Percentiles rank a stretch among this genome's conserved stretches.
phyloP scores from a whole-genome alignment of 306 rosid genomes.

The Citrullus amarus region DNA sequence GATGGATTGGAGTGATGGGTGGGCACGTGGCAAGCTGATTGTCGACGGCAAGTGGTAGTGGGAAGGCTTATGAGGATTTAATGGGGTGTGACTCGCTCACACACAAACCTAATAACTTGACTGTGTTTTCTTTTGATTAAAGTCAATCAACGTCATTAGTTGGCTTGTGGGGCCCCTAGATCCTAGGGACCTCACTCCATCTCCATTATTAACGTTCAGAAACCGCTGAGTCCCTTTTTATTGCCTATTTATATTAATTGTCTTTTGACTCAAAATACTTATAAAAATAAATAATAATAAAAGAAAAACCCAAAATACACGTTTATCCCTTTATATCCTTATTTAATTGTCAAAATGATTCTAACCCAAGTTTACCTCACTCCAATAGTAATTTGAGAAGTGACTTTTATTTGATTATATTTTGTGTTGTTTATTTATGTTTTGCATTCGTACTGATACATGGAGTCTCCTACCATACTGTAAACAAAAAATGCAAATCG shows the following conservation, averaged over 20 bases:
- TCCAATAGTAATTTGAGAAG: no score
- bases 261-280: not conserved
- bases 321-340: no score
- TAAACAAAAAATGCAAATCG: no score
- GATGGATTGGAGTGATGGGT: not conserved
- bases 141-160: not conserved
- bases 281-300: no score
- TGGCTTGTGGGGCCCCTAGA: not conserved
- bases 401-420: no score
- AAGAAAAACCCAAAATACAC: no score
- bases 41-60: not conserved
- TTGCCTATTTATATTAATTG: not conserved
- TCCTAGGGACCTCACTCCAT: not conserved
- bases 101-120: not conserved
- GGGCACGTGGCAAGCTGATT: not conserved
- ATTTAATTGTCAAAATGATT: no score
- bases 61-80: not conserved
- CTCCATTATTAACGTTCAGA: conserved; percentile 8
- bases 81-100: not conserved
- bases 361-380: no score
- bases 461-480: no score
- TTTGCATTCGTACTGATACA: no score
- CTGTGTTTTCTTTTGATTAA: not conserved
- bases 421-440: no score
- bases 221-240: not conserved